These are phyloP conservation scores for Colletotrichum falcatum DNA, from an alignment of 2,329 filamentous ascomycete genomes.

Conservation along the genomic window DNA sequence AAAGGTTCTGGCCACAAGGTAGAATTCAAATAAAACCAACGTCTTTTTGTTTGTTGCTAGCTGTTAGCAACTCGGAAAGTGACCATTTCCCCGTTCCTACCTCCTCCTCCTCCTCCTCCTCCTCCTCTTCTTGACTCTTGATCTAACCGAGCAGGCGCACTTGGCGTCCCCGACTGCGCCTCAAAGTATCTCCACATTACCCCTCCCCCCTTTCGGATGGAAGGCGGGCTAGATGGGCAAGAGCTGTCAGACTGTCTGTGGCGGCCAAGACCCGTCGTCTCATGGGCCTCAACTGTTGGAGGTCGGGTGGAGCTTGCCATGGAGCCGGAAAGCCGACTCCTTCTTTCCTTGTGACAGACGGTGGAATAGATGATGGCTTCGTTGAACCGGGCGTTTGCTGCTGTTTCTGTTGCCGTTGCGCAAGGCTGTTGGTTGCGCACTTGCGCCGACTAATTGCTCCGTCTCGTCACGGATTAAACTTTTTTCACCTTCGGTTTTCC, in stretches of 20 bases:
- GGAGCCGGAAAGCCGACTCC: not conserved
- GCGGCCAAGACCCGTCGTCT: not conserved
- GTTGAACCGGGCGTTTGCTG: not conserved
- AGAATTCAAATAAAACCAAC: not conserved
- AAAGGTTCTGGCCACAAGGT: not conserved
- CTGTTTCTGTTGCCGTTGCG: not conserved
- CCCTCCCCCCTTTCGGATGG: not conserved
- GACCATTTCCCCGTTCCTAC: not conserved
- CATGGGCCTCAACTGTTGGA: constrained; percentile 10
- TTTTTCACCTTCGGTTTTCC: not conserved
- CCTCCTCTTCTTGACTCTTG: not conserved
- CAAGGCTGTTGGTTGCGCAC: not conserved
- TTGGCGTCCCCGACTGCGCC: constrained; percentile 35
- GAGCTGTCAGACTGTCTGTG: not conserved
- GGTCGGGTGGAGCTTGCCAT: not conserved
- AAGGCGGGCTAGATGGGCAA: not conserved
- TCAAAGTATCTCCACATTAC: constrained; percentile 11
- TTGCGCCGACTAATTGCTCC: not conserved
- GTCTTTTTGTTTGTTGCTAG: no score
- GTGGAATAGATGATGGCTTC: not conserved
- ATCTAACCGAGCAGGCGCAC: constrained; percentile 24
- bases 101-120: not conserved
- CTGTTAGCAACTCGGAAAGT: not conserved
- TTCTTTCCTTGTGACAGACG: not conserved
- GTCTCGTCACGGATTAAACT: not conserved